These are phyloP conservation scores for Annulohypoxylon nitens DNA, from an alignment of 495 filamentous ascomycete genomes.

Conservation along the genomic window DNA sequence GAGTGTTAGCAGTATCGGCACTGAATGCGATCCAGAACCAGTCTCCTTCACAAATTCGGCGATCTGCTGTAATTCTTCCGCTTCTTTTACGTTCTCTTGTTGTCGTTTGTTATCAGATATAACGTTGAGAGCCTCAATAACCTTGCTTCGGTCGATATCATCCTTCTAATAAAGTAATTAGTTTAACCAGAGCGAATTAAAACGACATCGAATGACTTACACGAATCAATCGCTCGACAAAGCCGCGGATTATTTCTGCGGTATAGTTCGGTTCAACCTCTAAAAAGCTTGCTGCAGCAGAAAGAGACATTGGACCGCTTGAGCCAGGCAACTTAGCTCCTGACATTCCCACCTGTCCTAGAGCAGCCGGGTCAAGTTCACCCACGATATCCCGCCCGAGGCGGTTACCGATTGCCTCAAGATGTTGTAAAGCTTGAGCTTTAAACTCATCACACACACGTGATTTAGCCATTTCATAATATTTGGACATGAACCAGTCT, in stretches of 20 bases:
- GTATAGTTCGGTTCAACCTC: conserved; percentile 41
- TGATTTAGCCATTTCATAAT: conserved; percentile 30
- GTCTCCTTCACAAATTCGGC: conserved; percentile 43
- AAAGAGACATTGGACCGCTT: conserved; percentile 41
- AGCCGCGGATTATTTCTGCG: conserved; percentile 46
- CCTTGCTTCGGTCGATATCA: conserved; percentile 23
- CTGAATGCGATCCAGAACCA: conserved; percentile 20
- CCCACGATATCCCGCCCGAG: conserved; percentile 39
- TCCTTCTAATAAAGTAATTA: conserved; percentile 36
- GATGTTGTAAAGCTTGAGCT: conserved; percentile 36
- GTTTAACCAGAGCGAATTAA: background rate
- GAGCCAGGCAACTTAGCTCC: conserved; percentile 15
- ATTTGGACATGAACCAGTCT: conserved; percentile 35
- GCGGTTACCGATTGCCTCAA: conserved; percentile 42
- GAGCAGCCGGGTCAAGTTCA: conserved; percentile 23
- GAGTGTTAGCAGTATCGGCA: background rate
- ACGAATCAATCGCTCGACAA: conserved; percentile 33
- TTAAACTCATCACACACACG: conserved; percentile 21
- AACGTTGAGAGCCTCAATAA: conserved; percentile 47
- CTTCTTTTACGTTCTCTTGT: conserved; percentile 35
- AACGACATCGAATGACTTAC: conserved; percentile 5
- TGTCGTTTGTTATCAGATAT: conserved; percentile 45
- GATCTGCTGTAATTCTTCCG: conserved; percentile 37
- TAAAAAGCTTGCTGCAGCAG: conserved; percentile 32
- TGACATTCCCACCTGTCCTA: background rate